Evolutionary conservation across 441 rosid species (phyloP).

Genomic region (Adansonia grandidieri): DNA sequence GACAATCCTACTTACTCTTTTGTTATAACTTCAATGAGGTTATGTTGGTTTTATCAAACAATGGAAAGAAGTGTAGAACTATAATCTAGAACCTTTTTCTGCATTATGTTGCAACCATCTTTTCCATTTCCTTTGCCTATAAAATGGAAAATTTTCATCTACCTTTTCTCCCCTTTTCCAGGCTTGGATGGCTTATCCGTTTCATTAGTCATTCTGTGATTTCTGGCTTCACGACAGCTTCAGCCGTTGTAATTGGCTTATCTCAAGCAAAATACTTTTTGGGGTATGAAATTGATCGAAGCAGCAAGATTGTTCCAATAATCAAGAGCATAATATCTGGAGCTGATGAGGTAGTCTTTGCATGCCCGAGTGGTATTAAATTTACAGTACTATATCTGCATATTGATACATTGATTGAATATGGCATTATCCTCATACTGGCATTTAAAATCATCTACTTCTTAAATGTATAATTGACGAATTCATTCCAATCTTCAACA

Average conservation of each 20-base stretch:
- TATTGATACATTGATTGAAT: constrained; percentile 5
- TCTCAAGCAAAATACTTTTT: constrained; percentile 91
- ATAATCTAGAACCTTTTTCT: constrained; percentile 13
- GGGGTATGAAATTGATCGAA: constrained; percentile 72
- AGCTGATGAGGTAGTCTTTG: constrained; percentile 64
- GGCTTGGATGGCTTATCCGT: constrained; percentile 99
- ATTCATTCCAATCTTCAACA: background rate
- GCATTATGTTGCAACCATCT: background rate
- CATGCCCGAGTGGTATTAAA: constrained; percentile 20
- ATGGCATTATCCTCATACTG: background rate
- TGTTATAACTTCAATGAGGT: background rate
- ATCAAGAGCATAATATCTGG: constrained; percentile 87
- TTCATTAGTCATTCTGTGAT: constrained; percentile 97
- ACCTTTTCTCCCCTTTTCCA: constrained; percentile 33
- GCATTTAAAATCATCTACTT: constrained; percentile 8
- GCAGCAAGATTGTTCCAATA: constrained; percentile 90
- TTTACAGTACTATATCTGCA: background rate
- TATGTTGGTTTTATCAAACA: background rate
- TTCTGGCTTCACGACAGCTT: constrained; percentile 95
- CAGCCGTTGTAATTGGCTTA: constrained; percentile 91
- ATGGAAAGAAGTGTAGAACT: background rate
- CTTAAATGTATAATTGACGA: background rate
- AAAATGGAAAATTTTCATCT: constrained; percentile 14
- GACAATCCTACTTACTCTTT: background rate
- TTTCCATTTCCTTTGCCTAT: constrained; percentile 7